Percentiles rank a stretch among this genome's conserved stretches.
These are phyloP conservation scores for Mentha longifolia DNA, from an alignment of 257 asterid genomes.

Conservation along the genomic window DNA sequence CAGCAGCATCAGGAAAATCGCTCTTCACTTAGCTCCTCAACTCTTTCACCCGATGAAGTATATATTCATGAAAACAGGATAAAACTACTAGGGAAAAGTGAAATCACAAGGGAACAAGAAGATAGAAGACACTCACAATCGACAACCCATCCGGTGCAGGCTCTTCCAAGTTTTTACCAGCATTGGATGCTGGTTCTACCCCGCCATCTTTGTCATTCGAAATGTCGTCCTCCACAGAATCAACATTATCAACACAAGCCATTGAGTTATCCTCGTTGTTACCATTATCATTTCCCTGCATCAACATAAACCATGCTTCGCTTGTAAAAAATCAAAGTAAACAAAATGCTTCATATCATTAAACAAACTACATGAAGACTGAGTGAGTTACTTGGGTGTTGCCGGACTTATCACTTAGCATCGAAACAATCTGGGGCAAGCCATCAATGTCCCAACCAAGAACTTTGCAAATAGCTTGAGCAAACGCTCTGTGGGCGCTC, in stretches of 20 bases:
- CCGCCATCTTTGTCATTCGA: constrained; percentile 28
- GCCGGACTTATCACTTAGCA: constrained; percentile 36
- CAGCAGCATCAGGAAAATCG: not conserved
- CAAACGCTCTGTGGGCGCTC: constrained; percentile 68
- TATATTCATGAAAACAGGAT: not conserved
- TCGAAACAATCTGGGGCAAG: constrained; percentile 51
- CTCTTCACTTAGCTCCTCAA: not conserved
- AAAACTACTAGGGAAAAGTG: not conserved
- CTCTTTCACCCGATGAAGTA: not conserved
- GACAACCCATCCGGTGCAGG: not conserved
- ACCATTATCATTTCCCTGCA: constrained; percentile 44
- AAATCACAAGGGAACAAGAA: not conserved
- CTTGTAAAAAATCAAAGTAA: not conserved
- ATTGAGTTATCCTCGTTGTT: constrained; percentile 23
- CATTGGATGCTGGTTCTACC: constrained; percentile 31
- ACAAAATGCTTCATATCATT: not conserved
- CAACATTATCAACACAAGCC: constrained; percentile 24
- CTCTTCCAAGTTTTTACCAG: constrained; percentile 8
- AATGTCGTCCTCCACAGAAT: constrained; percentile 20
- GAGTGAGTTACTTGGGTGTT: constrained; percentile 35
- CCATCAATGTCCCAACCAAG: constrained; percentile 82
- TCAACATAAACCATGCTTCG: constrained; percentile 10
- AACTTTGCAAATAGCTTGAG: constrained; percentile 67
- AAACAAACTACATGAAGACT: constrained; percentile 2
- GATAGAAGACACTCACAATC: not conserved